Evolutionary conservation across 306 rosid species (phyloP).

Genomic region (Medicago ruthenica): DNA sequence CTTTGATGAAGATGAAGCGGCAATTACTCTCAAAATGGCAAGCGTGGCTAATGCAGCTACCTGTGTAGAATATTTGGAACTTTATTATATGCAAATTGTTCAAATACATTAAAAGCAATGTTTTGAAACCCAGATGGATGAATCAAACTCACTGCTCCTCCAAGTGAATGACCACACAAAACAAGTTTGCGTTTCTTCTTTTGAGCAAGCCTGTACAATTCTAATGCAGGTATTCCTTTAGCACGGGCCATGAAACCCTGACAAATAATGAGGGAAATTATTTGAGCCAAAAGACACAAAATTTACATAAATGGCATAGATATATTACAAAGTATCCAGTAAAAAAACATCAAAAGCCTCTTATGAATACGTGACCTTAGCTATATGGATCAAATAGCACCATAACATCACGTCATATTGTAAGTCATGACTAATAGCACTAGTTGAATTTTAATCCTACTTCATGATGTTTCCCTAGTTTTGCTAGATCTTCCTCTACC

Average conservation of each 20-base stretch:
- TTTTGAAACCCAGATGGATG: conserved; percentile 25
- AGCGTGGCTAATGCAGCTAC: conserved; percentile 97
- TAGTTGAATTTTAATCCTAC: conserved; percentile 5
- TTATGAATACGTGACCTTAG: neutral
- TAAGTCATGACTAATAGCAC: conserved; percentile 5
- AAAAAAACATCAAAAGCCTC: conserved; percentile 7
- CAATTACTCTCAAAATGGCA: conserved; percentile 95
- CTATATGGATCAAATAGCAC: conserved; percentile 4
- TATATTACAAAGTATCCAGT: conserved; percentile 33
- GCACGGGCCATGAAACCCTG: conserved; percentile 99
- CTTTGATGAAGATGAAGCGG: conserved; percentile 86
- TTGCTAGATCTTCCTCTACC: conserved; percentile 8
- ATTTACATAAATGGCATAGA: neutral
- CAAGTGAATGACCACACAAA: conserved; percentile 96
- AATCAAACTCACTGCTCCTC: conserved; percentile 89
- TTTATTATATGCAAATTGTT: conserved; percentile 33
- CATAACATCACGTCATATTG: neutral
- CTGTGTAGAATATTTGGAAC: conserved; percentile 53
- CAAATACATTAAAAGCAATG: conserved; percentile 20
- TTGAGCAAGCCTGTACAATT: conserved; percentile 92
- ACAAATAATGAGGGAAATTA: conserved; percentile 28
- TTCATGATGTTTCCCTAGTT: neutral
- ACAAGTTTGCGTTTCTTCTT: conserved; percentile 95
- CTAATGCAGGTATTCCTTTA: conserved; percentile 97
- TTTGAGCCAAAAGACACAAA: conserved; percentile 13